These are phyloP conservation scores for Aspergillus tubingensis DNA, from an alignment of 2,329 filamentous ascomycete species.

Conservation along the genomic window DNA sequence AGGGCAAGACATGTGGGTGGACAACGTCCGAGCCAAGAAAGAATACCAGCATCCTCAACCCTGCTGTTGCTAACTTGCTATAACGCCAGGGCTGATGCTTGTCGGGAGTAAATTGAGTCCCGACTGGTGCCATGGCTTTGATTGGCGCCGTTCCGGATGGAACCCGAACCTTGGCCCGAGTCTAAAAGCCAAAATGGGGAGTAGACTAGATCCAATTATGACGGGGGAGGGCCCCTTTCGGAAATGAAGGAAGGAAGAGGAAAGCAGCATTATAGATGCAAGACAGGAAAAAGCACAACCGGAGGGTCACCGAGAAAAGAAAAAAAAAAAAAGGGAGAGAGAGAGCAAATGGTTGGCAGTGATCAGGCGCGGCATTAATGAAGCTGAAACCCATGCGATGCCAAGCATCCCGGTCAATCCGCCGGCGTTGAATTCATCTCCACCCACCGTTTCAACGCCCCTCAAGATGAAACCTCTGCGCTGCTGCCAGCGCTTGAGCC, in stretches of 20 bases:
- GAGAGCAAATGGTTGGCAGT: background rate
- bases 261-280: background rate
- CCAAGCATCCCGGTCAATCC: constrained; percentile 19
- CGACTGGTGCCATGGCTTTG: background rate
- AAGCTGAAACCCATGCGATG: constrained; percentile 25
- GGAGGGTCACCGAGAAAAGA: background rate
- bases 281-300: no score
- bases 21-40: no score
- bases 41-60: no score
- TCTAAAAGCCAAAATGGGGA: background rate
- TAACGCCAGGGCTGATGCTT: background rate
- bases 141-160: background rate
- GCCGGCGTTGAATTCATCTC: constrained; percentile 5
- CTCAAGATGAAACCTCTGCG: constrained; percentile 25
- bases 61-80: background rate
- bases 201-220: background rate
- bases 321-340: background rate
- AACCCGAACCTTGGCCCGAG: background rate
- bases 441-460: constrained; percentile 20
- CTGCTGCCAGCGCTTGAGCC: constrained; percentile 17
- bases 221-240: background rate
- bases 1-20: no score
- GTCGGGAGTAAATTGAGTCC: constrained; percentile 3
- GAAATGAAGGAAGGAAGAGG: background rate
- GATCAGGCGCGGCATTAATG: constrained; percentile 19